Percentiles rank a stretch among this genome's conserved stretches.
Evolutionary conservation across 202 grass and related monocot genomes (phyloP).

Genomic region (Schoenoplectus triqueter): DNA sequence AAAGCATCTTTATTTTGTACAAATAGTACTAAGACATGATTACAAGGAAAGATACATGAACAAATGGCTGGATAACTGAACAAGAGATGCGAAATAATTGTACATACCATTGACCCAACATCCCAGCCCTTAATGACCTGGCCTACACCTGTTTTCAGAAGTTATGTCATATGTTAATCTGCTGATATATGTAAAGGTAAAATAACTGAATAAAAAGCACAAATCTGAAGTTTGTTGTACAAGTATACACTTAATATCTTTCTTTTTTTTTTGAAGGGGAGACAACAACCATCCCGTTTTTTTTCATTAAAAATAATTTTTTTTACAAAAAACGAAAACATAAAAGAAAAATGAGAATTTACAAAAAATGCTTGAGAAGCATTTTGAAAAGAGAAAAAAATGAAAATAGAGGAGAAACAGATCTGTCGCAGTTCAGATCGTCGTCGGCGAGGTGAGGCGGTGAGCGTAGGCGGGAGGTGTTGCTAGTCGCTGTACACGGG

Average conservation of each 20-base stretch:
- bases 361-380: too few relatives aligned
- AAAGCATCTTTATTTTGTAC: background rate
- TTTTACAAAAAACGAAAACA: too few relatives aligned
- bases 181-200: conserved; percentile 27
- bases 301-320: too few relatives aligned
- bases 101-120: conserved; percentile 75
- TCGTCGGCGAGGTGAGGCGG: too few relatives aligned
- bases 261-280: too few relatives aligned
- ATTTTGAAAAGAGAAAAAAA: too few relatives aligned
- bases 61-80: background rate
- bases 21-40: background rate
- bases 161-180: conserved; percentile 33
- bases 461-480: too few relatives aligned
- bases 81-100: background rate
- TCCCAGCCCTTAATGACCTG: conserved; percentile 97
- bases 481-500: too few relatives aligned
- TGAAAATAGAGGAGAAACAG: too few relatives aligned
- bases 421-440: too few relatives aligned
- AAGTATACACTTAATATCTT: background rate
- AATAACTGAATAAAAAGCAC: conserved; percentile 13
- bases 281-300: too few relatives aligned
- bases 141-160: conserved; percentile 67
- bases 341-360: too few relatives aligned
- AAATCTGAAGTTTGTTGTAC: background rate
- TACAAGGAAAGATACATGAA: conserved; percentile 13